phyloP scores from a whole-genome alignment of 2,329 filamentous ascomycete species.

The Monosporascus sp. region DNA sequence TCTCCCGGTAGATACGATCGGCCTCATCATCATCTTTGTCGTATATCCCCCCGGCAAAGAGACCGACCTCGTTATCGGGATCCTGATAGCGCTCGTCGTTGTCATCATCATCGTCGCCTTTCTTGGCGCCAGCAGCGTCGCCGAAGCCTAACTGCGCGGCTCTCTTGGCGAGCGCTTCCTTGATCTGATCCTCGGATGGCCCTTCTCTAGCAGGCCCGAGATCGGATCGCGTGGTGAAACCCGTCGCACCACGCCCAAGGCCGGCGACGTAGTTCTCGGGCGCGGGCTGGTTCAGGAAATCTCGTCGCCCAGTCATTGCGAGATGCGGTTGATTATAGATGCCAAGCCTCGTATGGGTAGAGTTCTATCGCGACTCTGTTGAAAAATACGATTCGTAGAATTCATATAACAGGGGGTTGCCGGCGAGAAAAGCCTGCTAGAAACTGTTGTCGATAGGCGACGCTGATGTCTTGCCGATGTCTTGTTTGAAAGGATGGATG shows the following conservation, averaged over 20 bases:
- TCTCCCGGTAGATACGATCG: conserved; percentile 89
- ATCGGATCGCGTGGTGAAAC: conserved; percentile 96
- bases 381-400: no score
- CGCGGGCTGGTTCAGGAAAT: conserved; percentile 83
- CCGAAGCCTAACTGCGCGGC: conserved; percentile 75
- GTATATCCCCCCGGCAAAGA: conserved; percentile 93
- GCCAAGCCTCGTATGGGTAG: background rate
- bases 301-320: conserved; percentile 60
- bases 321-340: background rate
- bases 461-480: no score
- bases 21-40: conserved; percentile 98
- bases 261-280: conserved; percentile 91
- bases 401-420: no score
- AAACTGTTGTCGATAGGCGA: no score
- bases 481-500: no score
- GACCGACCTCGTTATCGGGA: conserved; percentile 91
- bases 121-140: conserved; percentile 55
- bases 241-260: conserved; percentile 94
- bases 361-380: no score
- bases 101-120: conserved; percentile 67
- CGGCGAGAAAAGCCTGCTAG: no score
- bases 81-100: conserved; percentile 86
- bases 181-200: conserved; percentile 96
- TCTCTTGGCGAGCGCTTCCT: conserved; percentile 91
- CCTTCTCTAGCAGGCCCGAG: conserved; percentile 91